These are phyloP conservation scores for Agrostemma githago DNA, from an alignment of 148 eudicot species.

Conservation along the genomic window DNA sequence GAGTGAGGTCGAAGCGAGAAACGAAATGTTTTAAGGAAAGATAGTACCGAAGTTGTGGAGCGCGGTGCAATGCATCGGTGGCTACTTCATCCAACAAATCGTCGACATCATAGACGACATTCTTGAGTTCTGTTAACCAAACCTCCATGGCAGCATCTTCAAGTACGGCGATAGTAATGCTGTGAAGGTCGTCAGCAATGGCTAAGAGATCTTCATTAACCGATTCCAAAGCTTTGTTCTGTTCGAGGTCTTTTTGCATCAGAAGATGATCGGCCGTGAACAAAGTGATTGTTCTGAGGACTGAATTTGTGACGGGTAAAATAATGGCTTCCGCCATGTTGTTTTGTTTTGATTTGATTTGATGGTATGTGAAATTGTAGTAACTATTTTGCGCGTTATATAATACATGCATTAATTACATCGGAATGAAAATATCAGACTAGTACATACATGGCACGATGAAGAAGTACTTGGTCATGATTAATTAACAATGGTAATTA, in stretches of 20 bases:
- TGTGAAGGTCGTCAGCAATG: slow-evolving; percentile 1
- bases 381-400: too few species aligned
- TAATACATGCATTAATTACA: too few species aligned
- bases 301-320: slow-evolving; percentile 4
- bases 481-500: too few species aligned
- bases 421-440: too few species aligned
- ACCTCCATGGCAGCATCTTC: slow-evolving; percentile 1
- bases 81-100: slow-evolving; percentile 29
- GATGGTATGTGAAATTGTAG: too few species aligned
- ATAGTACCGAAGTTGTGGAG: slow-evolving; percentile 17
- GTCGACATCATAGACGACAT: slow-evolving; percentile 12
- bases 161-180: neutral
- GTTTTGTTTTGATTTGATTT: too few species aligned
- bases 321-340: neutral
- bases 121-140: slow-evolving; percentile 12
- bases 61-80: slow-evolving; percentile 18
- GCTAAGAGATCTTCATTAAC: slow-evolving; percentile 12
- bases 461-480: too few species aligned
- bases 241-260: neutral
- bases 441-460: too few species aligned
- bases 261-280: neutral
- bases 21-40: neutral
- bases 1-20: slow-evolving; percentile 8
- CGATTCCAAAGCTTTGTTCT: neutral
- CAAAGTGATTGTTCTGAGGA: slow-evolving; percentile 3